phyloP scores from a whole-genome alignment of 2,329 filamentous ascomycete genomes.

The Seiridium unicorne region DNA sequence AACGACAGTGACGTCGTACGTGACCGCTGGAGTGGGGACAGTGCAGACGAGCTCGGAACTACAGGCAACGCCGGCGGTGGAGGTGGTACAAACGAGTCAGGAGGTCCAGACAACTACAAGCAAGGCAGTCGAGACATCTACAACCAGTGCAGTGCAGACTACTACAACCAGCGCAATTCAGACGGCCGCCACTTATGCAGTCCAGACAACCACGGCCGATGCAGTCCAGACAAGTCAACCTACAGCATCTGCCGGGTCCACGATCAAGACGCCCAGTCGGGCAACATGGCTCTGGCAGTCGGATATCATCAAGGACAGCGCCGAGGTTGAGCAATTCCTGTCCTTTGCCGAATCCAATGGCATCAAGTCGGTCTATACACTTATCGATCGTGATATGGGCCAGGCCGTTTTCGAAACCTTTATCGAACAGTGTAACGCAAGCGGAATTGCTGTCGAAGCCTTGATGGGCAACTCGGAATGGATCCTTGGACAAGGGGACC shows the following conservation, averaged over 20 bases:
- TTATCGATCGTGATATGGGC: constrained; percentile 4
- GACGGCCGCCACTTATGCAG: neutral
- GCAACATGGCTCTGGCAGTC: constrained; percentile 8
- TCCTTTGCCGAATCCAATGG: constrained; percentile 6
- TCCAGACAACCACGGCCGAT: neutral
- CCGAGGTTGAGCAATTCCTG: constrained; percentile 3
- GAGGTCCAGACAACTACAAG: neutral
- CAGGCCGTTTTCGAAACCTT: constrained; percentile 2
- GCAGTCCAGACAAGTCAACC: neutral
- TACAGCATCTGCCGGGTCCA: neutral
- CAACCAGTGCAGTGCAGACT: neutral
- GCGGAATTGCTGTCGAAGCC: constrained; percentile 5
- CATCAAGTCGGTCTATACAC: constrained; percentile 1
- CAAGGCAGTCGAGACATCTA: neutral
- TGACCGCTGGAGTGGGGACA: neutral
- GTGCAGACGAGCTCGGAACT: neutral
- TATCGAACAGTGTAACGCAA: constrained; percentile 1
- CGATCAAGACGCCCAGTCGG: neutral
- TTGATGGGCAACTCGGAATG: constrained; percentile 6
- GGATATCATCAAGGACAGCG: constrained; percentile 2
- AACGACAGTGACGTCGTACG: neutral
- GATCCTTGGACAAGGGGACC: constrained; percentile 2
- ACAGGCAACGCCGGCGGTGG: neutral
- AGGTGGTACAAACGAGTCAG: neutral
- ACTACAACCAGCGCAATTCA: neutral